phyloP scores from a whole-genome alignment of 331 rosid genomes.

The Cydonia oblonga region DNA sequence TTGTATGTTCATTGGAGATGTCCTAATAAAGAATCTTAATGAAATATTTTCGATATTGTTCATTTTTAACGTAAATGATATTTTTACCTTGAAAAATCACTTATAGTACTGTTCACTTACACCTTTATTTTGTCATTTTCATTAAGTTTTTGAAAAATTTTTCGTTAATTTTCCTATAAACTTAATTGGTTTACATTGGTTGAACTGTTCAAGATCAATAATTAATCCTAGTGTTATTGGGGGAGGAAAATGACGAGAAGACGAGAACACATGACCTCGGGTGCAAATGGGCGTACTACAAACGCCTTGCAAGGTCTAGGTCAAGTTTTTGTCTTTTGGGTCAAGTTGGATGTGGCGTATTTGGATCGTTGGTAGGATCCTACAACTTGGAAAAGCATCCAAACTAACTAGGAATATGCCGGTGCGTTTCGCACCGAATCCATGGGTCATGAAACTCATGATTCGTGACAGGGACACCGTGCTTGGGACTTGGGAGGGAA shows the following conservation, averaged over 20 bases:
- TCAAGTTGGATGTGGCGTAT: neutral
- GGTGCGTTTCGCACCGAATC: neutral
- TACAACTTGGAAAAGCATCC: neutral
- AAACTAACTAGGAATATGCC: conserved; percentile 10
- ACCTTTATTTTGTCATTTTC: too few relatives aligned
- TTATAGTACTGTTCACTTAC: too few relatives aligned
- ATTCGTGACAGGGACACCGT: neutral
- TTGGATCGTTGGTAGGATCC: neutral
- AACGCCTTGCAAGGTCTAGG: neutral
- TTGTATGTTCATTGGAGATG: too few relatives aligned
- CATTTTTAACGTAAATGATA: too few relatives aligned
- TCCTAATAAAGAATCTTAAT: too few relatives aligned
- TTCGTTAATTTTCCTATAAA: too few relatives aligned
- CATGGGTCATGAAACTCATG: neutral
- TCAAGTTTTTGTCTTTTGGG: too few relatives aligned
- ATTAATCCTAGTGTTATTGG: neutral
- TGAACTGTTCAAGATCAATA: neutral
- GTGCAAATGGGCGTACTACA: neutral
- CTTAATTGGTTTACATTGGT: too few relatives aligned
- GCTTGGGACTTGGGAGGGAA: too few relatives aligned
- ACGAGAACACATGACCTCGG: neutral
- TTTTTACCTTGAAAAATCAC: too few relatives aligned
- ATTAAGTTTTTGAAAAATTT: too few relatives aligned
- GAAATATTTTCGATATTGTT: too few relatives aligned
- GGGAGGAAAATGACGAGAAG: neutral